Conservation (phyloP, 306 rosid genomes). For the Pachyrhizus erosus region DNA sequence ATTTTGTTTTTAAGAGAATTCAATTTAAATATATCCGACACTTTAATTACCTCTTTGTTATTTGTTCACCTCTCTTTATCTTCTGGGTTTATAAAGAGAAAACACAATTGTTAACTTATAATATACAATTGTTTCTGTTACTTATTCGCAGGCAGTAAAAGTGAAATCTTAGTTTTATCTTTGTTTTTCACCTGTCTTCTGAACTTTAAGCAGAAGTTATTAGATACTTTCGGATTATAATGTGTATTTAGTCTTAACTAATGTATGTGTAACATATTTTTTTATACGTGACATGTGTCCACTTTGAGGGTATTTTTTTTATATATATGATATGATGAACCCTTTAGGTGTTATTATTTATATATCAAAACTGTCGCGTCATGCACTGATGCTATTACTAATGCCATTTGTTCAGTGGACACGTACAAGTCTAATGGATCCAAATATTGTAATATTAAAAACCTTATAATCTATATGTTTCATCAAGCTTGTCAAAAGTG, state of each 20-base stretch:
- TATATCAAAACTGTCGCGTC: not conserved
- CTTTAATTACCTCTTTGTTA: conserved; percentile 44
- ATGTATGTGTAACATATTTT: no score
- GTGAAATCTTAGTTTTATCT: not conserved
- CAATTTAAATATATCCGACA: conserved; percentile 29
- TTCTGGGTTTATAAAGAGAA: conserved; percentile 35
- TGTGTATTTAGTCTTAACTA: no score
- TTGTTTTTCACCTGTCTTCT: not conserved
- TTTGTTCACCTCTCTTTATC: conserved; percentile 45
- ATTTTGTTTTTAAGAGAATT: conserved; percentile 37
- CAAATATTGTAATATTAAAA: conserved; percentile 10
- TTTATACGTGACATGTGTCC: no score
- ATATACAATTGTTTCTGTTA: not conserved
- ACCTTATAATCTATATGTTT: conserved; percentile 14
- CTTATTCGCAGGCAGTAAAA: not conserved
- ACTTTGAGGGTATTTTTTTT: no score
- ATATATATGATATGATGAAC: not conserved
- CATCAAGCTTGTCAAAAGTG: conserved; percentile 23
- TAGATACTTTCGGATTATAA: no score
- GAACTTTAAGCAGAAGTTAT: not conserved
- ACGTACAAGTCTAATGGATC: not conserved
- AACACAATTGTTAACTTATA: conserved; percentile 19
- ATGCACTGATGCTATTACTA: not conserved
- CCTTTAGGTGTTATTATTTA: not conserved
- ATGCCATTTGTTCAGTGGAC: not conserved